Conservation (phyloP, 345 rosid genomes). For the Syzygium aqueum region DNA sequence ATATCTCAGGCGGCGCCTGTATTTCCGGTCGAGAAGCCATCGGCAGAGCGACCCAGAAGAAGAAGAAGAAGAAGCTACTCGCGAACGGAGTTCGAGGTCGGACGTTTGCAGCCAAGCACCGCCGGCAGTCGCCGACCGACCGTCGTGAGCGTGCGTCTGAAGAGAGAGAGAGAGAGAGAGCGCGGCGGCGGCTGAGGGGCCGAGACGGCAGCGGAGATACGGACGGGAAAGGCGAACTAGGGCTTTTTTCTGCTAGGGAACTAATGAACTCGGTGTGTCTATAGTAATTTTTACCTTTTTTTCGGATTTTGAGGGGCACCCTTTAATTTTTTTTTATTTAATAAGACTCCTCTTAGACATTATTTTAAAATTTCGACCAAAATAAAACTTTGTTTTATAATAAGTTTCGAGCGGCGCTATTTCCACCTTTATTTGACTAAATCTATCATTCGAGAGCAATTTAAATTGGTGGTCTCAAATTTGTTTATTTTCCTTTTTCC, state of each 20-base stretch:
- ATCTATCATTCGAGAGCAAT: too few relatives aligned
- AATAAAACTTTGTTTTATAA: not conserved
- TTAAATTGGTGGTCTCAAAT: too few relatives aligned
- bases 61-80: not conserved
- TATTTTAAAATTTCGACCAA: not conserved
- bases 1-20: conserved; percentile 90
- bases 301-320: not conserved
- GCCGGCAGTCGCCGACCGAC: not conserved
- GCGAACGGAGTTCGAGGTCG: rapidly evolving
- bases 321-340: not conserved
- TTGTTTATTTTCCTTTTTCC: too few relatives aligned
- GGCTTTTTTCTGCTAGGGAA: not conserved
- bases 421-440: too few relatives aligned
- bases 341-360: not conserved
- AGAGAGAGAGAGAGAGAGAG: not conserved
- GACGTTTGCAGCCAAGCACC: not conserved
- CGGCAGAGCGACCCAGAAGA: not conserved
- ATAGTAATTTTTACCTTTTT: not conserved
- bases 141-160: not conserved
- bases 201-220: not conserved
- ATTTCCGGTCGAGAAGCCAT: conserved; percentile 80
- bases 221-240: not conserved
- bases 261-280: rapidly evolving
- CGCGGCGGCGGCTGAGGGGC: not conserved
- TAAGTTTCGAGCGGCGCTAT: too few relatives aligned